Percentiles rank a stretch among this genome's conserved stretches.
phyloP scores from a whole-genome alignment of 2,329 filamentous ascomycete genomes.

The Epichloe hybrida region DNA sequence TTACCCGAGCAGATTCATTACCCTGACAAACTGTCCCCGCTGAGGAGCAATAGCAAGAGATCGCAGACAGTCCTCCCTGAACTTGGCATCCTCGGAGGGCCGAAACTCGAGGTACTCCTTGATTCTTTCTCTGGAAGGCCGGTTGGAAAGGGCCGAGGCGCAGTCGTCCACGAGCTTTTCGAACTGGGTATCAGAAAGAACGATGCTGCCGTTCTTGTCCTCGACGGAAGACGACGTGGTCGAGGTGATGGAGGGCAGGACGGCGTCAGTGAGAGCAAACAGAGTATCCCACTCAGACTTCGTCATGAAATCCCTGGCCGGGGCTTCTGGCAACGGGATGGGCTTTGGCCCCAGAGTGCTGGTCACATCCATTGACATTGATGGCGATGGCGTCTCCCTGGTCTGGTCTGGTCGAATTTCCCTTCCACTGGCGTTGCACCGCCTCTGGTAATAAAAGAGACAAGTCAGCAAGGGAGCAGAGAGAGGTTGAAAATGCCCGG shows the following conservation, averaged over 20 bases:
- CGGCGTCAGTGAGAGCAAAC: constrained; percentile 41
- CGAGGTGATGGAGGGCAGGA: constrained; percentile 44
- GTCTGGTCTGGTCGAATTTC: too few species aligned
- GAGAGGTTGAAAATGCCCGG: neutral
- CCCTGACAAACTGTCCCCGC: constrained; percentile 23
- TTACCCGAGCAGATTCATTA: constrained; percentile 31
- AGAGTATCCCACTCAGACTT: constrained; percentile 40
- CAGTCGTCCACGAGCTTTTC: constrained; percentile 28
- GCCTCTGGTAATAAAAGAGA: too few species aligned
- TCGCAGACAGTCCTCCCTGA: constrained; percentile 35
- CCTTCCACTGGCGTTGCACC: too few species aligned
- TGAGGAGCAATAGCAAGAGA: constrained; percentile 24
- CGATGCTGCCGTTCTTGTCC: constrained; percentile 18
- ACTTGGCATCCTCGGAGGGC: constrained; percentile 36
- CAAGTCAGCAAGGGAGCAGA: neutral
- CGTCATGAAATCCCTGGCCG: constrained; percentile 25
- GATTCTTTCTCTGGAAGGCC: constrained; percentile 30
- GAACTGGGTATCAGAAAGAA: constrained; percentile 37
- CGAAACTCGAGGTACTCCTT: constrained; percentile 39
- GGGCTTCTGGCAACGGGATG: constrained; percentile 14
- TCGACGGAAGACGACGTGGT: constrained; percentile 18
- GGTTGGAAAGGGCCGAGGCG: constrained; percentile 20
- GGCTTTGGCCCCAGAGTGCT: constrained; percentile 2
- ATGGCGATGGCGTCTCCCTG: too few species aligned
- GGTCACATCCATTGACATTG: neutral